phyloP scores from a whole-genome alignment of 2,329 filamentous ascomycete genomes.

The Rhexocercosporidium sp. region DNA sequence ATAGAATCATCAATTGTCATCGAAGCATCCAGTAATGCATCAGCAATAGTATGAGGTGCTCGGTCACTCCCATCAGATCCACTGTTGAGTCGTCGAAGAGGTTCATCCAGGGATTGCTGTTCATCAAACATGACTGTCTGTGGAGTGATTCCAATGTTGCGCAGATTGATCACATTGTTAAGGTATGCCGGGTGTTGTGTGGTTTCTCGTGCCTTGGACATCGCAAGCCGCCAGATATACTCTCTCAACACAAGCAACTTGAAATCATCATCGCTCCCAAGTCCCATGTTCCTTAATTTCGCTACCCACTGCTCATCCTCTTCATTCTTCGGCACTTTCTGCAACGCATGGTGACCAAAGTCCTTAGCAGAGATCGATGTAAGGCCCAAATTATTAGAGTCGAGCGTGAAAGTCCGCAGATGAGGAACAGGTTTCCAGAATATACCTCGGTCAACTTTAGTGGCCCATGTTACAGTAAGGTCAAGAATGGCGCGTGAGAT shows the following conservation, averaged over 20 bases:
- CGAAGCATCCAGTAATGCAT: conserved; percentile 89
- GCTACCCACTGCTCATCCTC: conserved; percentile 95
- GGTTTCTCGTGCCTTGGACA: conserved; percentile 57
- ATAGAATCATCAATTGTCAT: conserved; percentile 79
- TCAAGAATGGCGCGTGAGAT: conserved; percentile 82
- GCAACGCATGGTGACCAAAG: conserved; percentile 60
- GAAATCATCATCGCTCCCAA: conserved; percentile 82
- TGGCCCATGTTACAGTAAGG: conserved; percentile 83
- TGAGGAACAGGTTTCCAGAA: conserved; percentile 86
- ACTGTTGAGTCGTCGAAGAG: conserved; percentile 42
- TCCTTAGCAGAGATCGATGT: conserved; percentile 62
- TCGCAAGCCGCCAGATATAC: conserved; percentile 87
- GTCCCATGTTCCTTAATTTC: conserved; percentile 81
- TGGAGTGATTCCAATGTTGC: conserved; percentile 76
- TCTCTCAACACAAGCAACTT: conserved; percentile 87
- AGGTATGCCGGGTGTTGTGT: conserved; percentile 48
- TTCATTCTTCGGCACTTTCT: conserved; percentile 75
- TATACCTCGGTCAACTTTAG: conserved; percentile 76
- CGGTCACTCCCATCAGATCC: conserved; percentile 44
- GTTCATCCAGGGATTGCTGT: conserved; percentile 58
- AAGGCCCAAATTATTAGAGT: conserved; percentile 55
- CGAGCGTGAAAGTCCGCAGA: conserved; percentile 71
- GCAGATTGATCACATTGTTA: conserved; percentile 75
- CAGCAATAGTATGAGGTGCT: conserved; percentile 75
- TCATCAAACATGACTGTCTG: conserved; percentile 95